Base-by-base conservation (phyloP, 1,284 basidiomycete genomes). In the Apiotrichum siamense region DNA sequence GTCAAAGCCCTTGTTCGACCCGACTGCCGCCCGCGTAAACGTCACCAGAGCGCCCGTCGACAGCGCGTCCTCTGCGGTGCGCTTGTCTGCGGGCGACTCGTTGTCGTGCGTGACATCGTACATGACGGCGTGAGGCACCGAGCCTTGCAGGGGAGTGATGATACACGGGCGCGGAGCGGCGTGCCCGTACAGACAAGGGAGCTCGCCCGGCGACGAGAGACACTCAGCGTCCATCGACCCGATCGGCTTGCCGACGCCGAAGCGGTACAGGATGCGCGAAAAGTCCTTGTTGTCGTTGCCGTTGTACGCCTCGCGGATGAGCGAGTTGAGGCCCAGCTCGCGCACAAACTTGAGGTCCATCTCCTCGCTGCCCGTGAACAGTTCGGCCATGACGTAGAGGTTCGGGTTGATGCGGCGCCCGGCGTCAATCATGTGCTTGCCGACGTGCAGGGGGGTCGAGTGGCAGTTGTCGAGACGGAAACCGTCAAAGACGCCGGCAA, bases 391-490 rank as follows among this genome's bases (percentile, higher is more conserved):
- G 40, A 98, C 84, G 66, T 97, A 97, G 31, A 98, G 78, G 65
- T 98, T 81, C 1, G 92, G 91, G 63, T 92, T 92, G 50, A 84
- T 82, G 21, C 83, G 83, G 36, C 96, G 82, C 6, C 93, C 94
- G 10, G 86, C 84, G 66, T 98, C 96, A 27, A 98, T 83, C 76
- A 98, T 85, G 50, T 81, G 79, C 15, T 86, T 85, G n/a, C 93
- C 94, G 18, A 97, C 91, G 60, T 90, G 84, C 41, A 97, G 76
- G 7, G 94, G 96, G 0, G 94, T 98, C 15, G 94, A 97, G 74
- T 98, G 94, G 64, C 91, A 96, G 70, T 98, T 98, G 75, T 98
- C 94, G 63, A 98, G 87, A 23, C 96, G 83, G 80, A 98, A 96
- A 7, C 94, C 94, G 57, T 96, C 86, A 67, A 97, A 98, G 10